These are phyloP conservation scores for Syncephalastrum racemosum DNA, from an alignment of 371 early-diverging fungal genomes.

Conservation along the genomic window DNA sequence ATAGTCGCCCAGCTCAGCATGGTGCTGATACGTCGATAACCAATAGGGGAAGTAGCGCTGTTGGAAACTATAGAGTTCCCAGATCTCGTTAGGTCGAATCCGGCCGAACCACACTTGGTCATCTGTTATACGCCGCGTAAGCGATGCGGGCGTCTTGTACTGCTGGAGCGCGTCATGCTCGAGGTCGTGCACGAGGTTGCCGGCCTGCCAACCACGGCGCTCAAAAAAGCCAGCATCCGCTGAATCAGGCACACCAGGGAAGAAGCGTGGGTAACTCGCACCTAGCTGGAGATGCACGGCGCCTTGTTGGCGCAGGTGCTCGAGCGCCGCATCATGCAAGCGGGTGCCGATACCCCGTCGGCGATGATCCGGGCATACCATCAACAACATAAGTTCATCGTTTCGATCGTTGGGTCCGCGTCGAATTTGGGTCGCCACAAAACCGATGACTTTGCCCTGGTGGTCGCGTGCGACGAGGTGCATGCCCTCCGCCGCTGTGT, in stretches of 20 bases:
- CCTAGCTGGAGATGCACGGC: constrained; percentile 22
- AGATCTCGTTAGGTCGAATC: constrained; percentile 19
- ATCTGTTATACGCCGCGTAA: constrained; percentile 29
- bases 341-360: constrained; percentile 33
- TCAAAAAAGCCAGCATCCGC: constrained; percentile 28
- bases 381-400: constrained; percentile 33
- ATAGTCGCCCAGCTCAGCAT: constrained; percentile 41
- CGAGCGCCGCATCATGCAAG: constrained; percentile 32
- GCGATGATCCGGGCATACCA: constrained; percentile 29
- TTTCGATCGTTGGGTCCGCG: background rate
- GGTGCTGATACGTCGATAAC: constrained; percentile 44
- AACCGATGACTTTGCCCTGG: constrained; percentile 28
- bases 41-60: constrained; percentile 38
- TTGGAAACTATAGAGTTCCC: constrained; percentile 38
- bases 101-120: constrained; percentile 39
- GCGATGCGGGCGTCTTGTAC: constrained; percentile 22
- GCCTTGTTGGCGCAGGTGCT: constrained; percentile 19
- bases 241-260: constrained; percentile 40
- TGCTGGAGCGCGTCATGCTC: constrained; percentile 21
- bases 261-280: constrained; percentile 49
- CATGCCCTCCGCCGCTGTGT: constrained; percentile 13
- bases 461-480: constrained; percentile 27
- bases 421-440: constrained; percentile 35
- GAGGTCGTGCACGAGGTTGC: constrained; percentile 30
- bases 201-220: constrained; percentile 35